Evolutionary conservation across 495 filamentous ascomycete species (phyloP).

Genomic region (Trypethelium eluteriae): DNA sequence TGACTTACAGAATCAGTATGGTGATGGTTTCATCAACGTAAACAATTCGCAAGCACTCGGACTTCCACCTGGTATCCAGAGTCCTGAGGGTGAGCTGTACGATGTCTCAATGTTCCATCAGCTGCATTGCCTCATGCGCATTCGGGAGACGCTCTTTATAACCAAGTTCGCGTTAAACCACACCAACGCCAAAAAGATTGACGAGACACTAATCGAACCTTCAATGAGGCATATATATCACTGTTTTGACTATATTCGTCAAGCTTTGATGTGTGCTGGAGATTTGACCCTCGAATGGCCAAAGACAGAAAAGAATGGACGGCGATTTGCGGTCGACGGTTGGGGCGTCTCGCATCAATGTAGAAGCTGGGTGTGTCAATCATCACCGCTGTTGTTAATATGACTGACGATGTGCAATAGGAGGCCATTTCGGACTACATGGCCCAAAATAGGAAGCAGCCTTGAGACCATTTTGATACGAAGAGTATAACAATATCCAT

Average conservation of each 20-base stretch:
- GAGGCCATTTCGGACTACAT: conserved; percentile 6
- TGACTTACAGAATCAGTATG: conserved; percentile 8
- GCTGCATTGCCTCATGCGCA: conserved; percentile 22
- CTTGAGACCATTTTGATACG: conserved; percentile 8
- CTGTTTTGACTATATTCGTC: conserved; percentile 25
- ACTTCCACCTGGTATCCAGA: conserved; percentile 18
- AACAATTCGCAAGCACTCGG: conserved; percentile 14
- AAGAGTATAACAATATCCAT: conserved; percentile 3
- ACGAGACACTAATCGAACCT: conserved; percentile 13
- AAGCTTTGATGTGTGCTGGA: conserved; percentile 25
- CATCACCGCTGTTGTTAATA: conserved; percentile 9
- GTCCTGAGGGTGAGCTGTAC: conserved; percentile 19
- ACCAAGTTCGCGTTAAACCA: conserved; percentile 12
- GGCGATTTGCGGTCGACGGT: conserved; percentile 21
- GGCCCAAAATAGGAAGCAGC: conserved; percentile 7
- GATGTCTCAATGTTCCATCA: conserved; percentile 25
- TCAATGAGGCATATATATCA: conserved; percentile 21
- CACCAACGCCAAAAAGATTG: conserved; percentile 14
- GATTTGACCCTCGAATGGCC: conserved; percentile 25
- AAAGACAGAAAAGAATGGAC: conserved; percentile 14
- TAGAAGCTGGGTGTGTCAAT: conserved; percentile 18
- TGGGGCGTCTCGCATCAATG: conserved; percentile 24
- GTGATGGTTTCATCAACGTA: conserved; percentile 23
- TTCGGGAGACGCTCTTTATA: conserved; percentile 16
- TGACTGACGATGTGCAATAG: conserved; percentile 2